phyloP scores from a whole-genome alignment of 2,329 filamentous ascomycete genomes.

The Xylaria arbuscula region DNA sequence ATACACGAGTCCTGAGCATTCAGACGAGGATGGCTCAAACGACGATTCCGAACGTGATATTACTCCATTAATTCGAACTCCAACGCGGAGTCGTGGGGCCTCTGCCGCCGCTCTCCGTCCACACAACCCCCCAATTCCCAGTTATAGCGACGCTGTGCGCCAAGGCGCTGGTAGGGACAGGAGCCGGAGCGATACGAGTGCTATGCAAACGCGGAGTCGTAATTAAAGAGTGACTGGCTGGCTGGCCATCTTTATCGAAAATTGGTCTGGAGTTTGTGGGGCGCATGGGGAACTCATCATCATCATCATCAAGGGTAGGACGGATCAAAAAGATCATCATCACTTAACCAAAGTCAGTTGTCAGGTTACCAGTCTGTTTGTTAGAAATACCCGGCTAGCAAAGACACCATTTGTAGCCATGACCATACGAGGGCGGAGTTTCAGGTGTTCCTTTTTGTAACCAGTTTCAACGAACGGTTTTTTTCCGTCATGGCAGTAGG shows the following conservation, averaged over 20 bases:
- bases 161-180: conserved; percentile 62
- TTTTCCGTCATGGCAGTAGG: not conserved
- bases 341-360: conserved; percentile 9
- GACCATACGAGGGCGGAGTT: conserved; percentile 37
- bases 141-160: conserved; percentile 79
- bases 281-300: conserved; percentile 24
- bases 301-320: conserved; percentile 17
- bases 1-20: conserved; percentile 74
- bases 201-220: conserved; percentile 42
- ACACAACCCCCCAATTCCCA: conserved; percentile 77
- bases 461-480: conserved; percentile 5
- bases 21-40: conserved; percentile 66
- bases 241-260: conserved; percentile 1
- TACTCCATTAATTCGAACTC: conserved; percentile 62
- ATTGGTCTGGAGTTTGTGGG: conserved; percentile 25
- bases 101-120: conserved; percentile 58
- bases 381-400: conserved; percentile 39
- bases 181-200: conserved; percentile 55
- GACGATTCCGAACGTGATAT: conserved; percentile 69
- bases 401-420: conserved; percentile 30
- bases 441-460: conserved; percentile 28
- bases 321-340: not conserved
- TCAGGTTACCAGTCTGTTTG: conserved; percentile 26
- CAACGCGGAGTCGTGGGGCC: conserved; percentile 60
- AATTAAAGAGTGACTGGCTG: conserved; percentile 15